Evolutionary conservation across 2,329 filamentous ascomycete genomes (phyloP).

Genomic region (Knoxdaviesia capensis): DNA sequence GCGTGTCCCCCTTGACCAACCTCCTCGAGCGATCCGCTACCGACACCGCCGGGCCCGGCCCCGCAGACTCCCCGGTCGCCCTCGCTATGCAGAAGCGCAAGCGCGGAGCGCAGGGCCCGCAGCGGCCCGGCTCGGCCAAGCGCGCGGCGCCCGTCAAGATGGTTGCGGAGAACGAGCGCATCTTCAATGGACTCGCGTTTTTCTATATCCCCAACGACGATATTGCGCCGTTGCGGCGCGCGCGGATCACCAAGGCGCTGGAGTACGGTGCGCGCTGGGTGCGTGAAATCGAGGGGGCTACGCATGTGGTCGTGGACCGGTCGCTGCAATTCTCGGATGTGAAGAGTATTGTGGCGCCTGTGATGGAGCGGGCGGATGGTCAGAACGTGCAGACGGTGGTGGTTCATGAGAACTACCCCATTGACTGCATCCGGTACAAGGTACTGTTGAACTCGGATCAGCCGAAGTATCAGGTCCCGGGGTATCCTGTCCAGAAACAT

Average conservation of each 20-base stretch:
- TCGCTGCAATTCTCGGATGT: conserved; percentile 43
- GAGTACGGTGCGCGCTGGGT: conserved; percentile 61
- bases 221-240: conserved; percentile 40
- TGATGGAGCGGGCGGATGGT: conserved; percentile 1
- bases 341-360: conserved; percentile 17
- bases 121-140: conserved; percentile 6
- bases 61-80: too few species aligned
- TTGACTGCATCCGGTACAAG: conserved; percentile 44
- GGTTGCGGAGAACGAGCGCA: conserved; percentile 29
- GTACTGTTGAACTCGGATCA: conserved; percentile 37
- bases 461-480: conserved; percentile 36
- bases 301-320: conserved; percentile 65
- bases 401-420: conserved; percentile 47
- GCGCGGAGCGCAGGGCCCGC: background rate
- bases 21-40: too few species aligned
- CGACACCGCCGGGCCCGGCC: too few species aligned
- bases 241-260: conserved; percentile 54
- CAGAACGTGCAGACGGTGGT: conserved; percentile 19
- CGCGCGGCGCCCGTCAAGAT: conserved; percentile 5
- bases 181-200: conserved; percentile 42
- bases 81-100: conserved; percentile 6
- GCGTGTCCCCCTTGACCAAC: too few species aligned
- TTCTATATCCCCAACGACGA: conserved; percentile 73
- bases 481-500: conserved; percentile 14
- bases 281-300: conserved; percentile 36